Base-by-base conservation (phyloP, 495 filamentous ascomycete species). In the Pseudomonodictys pantanalensis region DNA sequence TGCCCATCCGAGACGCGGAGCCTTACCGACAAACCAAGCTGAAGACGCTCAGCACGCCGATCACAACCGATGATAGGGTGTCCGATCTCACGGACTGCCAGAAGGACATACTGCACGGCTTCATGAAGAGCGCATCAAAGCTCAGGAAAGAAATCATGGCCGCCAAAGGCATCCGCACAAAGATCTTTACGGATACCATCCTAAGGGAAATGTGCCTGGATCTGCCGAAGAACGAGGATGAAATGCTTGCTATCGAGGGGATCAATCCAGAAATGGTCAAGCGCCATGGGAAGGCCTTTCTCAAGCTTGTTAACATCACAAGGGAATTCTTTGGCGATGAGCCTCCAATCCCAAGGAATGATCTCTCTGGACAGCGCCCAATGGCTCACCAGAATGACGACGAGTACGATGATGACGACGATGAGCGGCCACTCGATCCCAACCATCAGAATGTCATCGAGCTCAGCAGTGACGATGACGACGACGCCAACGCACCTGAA, bases 181-280 rank as follows among this genome's bases (percentile, higher is more conserved):
- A 80, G 47, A 86, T 88, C 2, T 97, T 97, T 70, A 85, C 86
- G 0, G 90, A 96, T 65, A 79, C 78, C 25, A 77, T 89, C 1
- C 75, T 95, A 49, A 85, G 91, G 24, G 85, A 90, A 66, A 96
- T 98, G 86, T 90, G 83, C 4, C 87, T 96, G 38, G 66, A 75
- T 26, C 91, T 88, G 43, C 86, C 92, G 60, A 86, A 81, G 65
- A 75, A 70, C 29, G 56, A 74, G 35, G 75, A 74, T 2, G 76
- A 86, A 56, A 84, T 98, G 79, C 73, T 73, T 32, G 66, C 71
- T 3, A 89, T 97, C 54, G 81, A 79, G 0, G 83, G 81, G 11
- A 87, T 96, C 52, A 83, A 90, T 48, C 62, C 71, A 9, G 83
- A 89, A 20, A 89, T 84, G 68, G 88, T 93, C 22, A 67, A 79